Evolutionary conservation across 2,329 filamentous ascomycete genomes (phyloP), one percentile per base, ranked within the genome.

Genomic region (Penicillium sp.): DNA sequence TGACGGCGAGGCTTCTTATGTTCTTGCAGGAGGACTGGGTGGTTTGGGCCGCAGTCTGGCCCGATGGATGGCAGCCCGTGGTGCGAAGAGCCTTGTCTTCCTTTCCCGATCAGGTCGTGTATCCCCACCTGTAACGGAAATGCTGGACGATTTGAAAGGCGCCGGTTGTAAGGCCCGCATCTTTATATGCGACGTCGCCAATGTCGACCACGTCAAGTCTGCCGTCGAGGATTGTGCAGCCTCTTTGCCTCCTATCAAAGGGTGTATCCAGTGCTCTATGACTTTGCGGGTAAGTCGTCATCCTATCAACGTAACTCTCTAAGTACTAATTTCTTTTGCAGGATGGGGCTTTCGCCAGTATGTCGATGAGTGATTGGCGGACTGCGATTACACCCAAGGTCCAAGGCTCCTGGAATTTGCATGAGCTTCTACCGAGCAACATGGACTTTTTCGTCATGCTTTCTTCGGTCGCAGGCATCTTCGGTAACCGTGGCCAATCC

Each of bases 401-500:
- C 5, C 59, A 72, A 17, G 79, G 76, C 3, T 74, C 73, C 3
- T 73, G 72, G 67, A 79, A 79, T 56, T 67, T 81, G 13, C 73
- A 79, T 59, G 49, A 65, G 17, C 24, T 62, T 13, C 60, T 77
- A 26, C 71, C 68, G 7, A 33, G 50, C 2, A 61, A 76, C 45
- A 68, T 82, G 17, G 77, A 79, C 54, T 82, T 82, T 68, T 82
- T 81, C 60, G 65, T 80, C 53, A 73, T 79, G 64, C 68, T 81
- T 1, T 80, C 78, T 0, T 82, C 80, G 0, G 67, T 76, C 1
- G 76, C 78, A 35, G 78, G 78, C 1, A 69, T 84, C 15, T 70
- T 81, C 6, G 83, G 83, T 4, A 82, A 81, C 55, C 66, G 76
- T 6, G 78, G 79, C 3, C 75, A 85, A 58, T 75, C 81, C 12